Evolutionary conservation across 108 stramenopile genomes (phyloP), one percentile per base, ranked within the genome.

Genomic region (Nitzschia palea): DNA sequence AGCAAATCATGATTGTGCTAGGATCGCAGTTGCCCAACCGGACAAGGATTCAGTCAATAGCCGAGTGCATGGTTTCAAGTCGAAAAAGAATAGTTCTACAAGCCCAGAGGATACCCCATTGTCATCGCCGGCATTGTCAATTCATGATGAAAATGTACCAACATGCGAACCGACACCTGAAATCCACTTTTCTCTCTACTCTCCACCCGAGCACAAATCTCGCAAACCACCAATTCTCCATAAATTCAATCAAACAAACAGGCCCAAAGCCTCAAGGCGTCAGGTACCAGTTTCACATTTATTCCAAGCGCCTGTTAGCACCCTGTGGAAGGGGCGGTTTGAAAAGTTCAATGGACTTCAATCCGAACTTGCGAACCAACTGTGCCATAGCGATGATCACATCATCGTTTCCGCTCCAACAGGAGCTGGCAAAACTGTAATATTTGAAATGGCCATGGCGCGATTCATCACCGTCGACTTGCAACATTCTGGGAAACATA

Each of bases 401-500:
- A 74, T 98, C 9, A 91, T 99, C 12, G 85, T 99, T 2, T 93
- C 95, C 31, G 98, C 99, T 12, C 99, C 99, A 23, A 99, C 99
- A 5, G 98, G 99, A 0, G 92, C 97, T 0, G 99, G 99, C 14
- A 99, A 99, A 75, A 98, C 98, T 0, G 80, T 66, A 1, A 62
- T 96, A 50, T 95, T 98, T 61, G 98, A 98, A 75, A 94, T 97
- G 92, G 96, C 96, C 18, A 89, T 98, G 74, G 86, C 83, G 10
- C 69, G 94, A 52, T 71, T 98, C 67, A 67, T 93, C 55, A 31
- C 77, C 51, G 35, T 64, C 18, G 69, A 73, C 44, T 42, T 78
- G 76, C 50, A 51, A 25, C 65, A 1, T 30, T 34, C 30, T 14
- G 52, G n/a, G 18, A 14, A n/a, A 0, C 6, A 42, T 26, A 43